phyloP scores from a whole-genome alignment of 2,329 filamentous ascomycete genomes.

The Aspergillus pseudotamarii region DNA sequence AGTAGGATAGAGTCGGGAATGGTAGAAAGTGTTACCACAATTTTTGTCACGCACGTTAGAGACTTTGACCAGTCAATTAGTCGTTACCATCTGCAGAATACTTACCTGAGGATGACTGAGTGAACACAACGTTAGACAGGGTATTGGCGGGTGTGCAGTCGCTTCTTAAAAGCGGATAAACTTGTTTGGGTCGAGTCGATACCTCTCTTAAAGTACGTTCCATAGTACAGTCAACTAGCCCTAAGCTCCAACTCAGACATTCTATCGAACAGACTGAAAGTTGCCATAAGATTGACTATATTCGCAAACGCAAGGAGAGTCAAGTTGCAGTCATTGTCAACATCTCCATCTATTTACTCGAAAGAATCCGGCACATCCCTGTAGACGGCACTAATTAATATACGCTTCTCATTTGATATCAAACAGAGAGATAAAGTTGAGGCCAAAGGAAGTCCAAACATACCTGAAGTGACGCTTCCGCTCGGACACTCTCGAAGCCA shows the following conservation, averaged over 20 bases:
- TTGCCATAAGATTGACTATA: background rate
- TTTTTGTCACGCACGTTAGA: too few relatives aligned
- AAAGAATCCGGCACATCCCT: background rate
- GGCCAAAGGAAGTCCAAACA: background rate
- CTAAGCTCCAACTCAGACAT: background rate
- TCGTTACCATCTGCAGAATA: too few relatives aligned
- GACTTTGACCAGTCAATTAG: too few relatives aligned
- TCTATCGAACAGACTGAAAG: background rate
- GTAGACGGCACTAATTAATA: background rate
- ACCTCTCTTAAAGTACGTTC: too few relatives aligned
- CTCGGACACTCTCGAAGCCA: background rate
- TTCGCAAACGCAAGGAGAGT: background rate
- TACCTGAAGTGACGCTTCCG: background rate
- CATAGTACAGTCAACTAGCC: too few relatives aligned
- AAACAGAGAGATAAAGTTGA: background rate
- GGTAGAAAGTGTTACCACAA: too few relatives aligned
- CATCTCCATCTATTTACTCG: background rate
- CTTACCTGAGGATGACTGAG: too few relatives aligned
- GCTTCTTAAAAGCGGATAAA: too few relatives aligned
- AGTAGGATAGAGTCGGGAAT: too few relatives aligned
- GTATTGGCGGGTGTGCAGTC: too few relatives aligned
- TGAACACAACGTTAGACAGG: too few relatives aligned
- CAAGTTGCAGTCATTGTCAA: background rate
- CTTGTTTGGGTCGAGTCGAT: too few relatives aligned
- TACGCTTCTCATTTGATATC: background rate